Percentiles rank a stretch among this genome's conserved stretches.
Conservation (phyloP, 495 filamentous ascomycete genomes). For the Aspergillus hancockii region DNA sequence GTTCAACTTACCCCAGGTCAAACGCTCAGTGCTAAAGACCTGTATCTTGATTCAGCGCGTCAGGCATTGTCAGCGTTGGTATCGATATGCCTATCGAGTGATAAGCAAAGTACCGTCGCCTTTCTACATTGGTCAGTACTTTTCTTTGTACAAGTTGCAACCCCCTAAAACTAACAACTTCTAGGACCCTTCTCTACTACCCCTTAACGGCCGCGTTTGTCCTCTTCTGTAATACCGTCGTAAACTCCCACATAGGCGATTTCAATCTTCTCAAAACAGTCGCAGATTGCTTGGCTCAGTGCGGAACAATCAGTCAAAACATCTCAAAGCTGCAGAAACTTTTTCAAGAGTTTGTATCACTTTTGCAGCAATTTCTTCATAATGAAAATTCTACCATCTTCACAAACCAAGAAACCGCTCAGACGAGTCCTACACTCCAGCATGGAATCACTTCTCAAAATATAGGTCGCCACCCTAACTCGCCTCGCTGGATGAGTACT, state of each 20-base stretch:
- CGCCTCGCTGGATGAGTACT: background rate
- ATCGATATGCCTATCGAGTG: conserved; percentile 20
- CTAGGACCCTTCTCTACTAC: conserved; percentile 23
- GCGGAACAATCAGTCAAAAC: conserved; percentile 16
- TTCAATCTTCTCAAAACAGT: conserved; percentile 21
- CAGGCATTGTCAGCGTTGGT: conserved; percentile 20
- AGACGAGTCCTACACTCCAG: background rate
- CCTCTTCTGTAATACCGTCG: conserved; percentile 23
- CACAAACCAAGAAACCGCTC: background rate
- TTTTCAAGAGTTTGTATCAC: conserved; percentile 17
- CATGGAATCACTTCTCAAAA: background rate
- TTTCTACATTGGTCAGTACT: conserved; percentile 23
- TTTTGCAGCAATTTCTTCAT: conserved; percentile 11
- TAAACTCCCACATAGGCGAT: conserved; percentile 20
- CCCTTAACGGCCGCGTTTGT: conserved; percentile 23
- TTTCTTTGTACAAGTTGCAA: background rate
- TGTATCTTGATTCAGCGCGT: conserved; percentile 24
- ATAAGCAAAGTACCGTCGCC: conserved; percentile 21
- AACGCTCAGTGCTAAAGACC: conserved; percentile 5
- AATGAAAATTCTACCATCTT: background rate
- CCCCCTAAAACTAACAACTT: background rate
- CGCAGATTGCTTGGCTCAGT: conserved; percentile 16
- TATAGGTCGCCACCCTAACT: background rate
- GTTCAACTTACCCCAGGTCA: conserved; percentile 7
- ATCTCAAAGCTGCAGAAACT: conserved; percentile 18